Base-by-base conservation (phyloP, 768 basidiomycete genomes). In the Xerocomellus chrysenteron region DNA sequence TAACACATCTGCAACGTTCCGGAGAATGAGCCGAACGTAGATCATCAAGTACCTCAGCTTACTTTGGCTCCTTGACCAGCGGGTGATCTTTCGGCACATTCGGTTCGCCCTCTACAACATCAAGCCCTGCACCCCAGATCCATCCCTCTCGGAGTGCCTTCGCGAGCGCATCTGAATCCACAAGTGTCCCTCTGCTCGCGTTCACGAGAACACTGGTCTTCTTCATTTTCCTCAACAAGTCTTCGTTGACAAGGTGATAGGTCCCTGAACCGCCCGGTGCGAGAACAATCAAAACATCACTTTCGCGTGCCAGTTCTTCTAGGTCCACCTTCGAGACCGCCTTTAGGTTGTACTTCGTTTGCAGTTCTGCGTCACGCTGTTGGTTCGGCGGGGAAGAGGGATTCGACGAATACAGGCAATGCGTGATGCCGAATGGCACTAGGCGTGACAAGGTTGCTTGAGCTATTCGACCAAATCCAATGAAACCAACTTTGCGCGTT, bases 401-500 rank as follows among this genome's bases (percentile, higher is more conserved):
- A 58, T 80, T 84, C 9, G 80, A 77, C 5, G 80, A 69, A 73
- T 94, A 96, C 42, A 95, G 60, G 60, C 85, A 86, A 62, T 83
- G 76, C 0, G 84, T 88, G 65, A 92, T 79, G 26, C 89, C 93
- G 68, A 98, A 98, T 1, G 90, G 84, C 11, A 90, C 74, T 37
- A 98, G 81, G 4, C 96, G 85, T 2, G 80, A 72, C 41, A 96
- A 81, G 0, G 88, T 90, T 21, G 88, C 88, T 64, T 94, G 92
- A 0, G 94, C 85, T 63, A 98, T 98, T 26, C 96, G 85, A 7
- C 96, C 96, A 63, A 98, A 98, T 13, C 97, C 97, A 33, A 98
- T 78, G 75, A 98, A 97, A 1, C 93, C 94, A 2, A 87, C 83
- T 1, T 87, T 95, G 42, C 87, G 84, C 9, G 68, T 79, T 3